Evolutionary conservation across 306 rosid genomes (phyloP).

Genomic region (Alnus rubra): DNA sequence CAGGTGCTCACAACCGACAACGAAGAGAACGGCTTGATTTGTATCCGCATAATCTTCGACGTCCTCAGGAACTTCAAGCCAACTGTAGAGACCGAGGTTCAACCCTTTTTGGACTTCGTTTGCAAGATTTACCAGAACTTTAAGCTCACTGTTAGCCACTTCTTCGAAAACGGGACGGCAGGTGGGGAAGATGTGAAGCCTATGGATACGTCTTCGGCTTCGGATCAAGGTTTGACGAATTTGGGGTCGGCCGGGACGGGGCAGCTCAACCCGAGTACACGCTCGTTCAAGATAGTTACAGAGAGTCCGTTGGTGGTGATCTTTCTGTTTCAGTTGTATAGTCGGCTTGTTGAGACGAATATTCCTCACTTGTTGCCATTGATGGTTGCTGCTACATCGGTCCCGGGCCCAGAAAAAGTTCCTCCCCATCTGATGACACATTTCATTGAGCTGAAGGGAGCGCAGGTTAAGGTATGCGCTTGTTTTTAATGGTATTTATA

Average conservation of each 20-base stretch:
- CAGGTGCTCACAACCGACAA: constrained; percentile 91
- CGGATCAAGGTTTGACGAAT: constrained; percentile 54
- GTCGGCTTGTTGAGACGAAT: constrained; percentile 91
- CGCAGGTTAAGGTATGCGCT: constrained; percentile 86
- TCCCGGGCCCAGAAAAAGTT: constrained; percentile 94
- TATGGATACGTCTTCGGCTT: constrained; percentile 63
- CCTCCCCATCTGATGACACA: constrained; percentile 75
- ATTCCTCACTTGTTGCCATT: constrained; percentile 90
- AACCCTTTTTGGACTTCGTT: constrained; percentile 91
- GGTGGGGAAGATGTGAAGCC: constrained; percentile 74
- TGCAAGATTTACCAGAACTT: constrained; percentile 93
- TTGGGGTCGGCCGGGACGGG: constrained; percentile 50
- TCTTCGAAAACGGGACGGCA: constrained; percentile 68
- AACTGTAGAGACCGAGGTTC: constrained; percentile 81
- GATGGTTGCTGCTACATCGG: constrained; percentile 98
- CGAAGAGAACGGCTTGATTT: constrained; percentile 88
- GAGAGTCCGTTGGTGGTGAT: constrained; percentile 98
- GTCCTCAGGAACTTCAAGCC: constrained; percentile 95
- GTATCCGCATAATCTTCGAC: constrained; percentile 90
- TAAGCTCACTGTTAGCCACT: constrained; percentile 75
- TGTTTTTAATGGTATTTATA: neutral
- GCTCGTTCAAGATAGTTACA: constrained; percentile 91
- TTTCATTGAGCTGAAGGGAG: constrained; percentile 91
- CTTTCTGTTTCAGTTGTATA: constrained; percentile 92
- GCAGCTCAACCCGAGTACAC: constrained; percentile 90